phyloP scores from a whole-genome alignment of 2,329 filamentous ascomycete species.

The Pseudocercospora fijiensis region DNA sequence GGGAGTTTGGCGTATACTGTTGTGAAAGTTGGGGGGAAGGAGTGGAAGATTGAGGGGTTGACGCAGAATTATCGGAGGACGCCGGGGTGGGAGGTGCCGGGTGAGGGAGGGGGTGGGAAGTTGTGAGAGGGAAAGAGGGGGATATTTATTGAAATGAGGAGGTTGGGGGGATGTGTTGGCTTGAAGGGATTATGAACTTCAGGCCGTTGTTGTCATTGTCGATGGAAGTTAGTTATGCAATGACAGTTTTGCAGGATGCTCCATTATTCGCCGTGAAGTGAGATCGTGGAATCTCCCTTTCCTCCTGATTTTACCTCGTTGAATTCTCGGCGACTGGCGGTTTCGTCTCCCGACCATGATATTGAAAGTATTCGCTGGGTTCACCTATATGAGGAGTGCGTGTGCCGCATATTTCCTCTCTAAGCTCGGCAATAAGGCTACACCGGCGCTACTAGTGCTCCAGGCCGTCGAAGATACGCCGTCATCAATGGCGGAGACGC shows the following conservation, averaged over 20 bases:
- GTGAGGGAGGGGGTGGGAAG: background rate
- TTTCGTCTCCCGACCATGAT: background rate
- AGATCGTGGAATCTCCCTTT: too few species aligned
- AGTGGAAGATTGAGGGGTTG: constrained; percentile 26
- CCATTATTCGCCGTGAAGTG: too few species aligned
- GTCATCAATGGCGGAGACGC: background rate
- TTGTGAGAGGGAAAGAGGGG: background rate
- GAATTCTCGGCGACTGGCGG: too few species aligned
- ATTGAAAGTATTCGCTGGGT: background rate
- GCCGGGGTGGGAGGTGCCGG: constrained; percentile 22
- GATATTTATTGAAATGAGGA: background rate
- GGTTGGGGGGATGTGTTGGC: background rate
- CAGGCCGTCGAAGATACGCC: background rate
- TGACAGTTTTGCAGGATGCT: too few species aligned
- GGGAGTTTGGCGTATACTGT: constrained; percentile 24
- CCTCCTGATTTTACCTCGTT: too few species aligned
- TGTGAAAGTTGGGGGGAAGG: constrained; percentile 15
- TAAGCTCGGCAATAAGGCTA: background rate
- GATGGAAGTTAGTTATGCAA: too few species aligned
- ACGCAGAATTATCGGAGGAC: constrained; percentile 28
- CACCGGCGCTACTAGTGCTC: background rate
- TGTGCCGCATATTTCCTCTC: background rate
- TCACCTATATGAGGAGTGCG: background rate
- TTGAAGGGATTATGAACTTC: too few species aligned
- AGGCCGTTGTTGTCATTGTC: too few species aligned